Evolutionary conservation across 163 green algal species (phyloP), one percentile per base, ranked within the genome.

Genomic region (Smithsoniella earleae): DNA sequence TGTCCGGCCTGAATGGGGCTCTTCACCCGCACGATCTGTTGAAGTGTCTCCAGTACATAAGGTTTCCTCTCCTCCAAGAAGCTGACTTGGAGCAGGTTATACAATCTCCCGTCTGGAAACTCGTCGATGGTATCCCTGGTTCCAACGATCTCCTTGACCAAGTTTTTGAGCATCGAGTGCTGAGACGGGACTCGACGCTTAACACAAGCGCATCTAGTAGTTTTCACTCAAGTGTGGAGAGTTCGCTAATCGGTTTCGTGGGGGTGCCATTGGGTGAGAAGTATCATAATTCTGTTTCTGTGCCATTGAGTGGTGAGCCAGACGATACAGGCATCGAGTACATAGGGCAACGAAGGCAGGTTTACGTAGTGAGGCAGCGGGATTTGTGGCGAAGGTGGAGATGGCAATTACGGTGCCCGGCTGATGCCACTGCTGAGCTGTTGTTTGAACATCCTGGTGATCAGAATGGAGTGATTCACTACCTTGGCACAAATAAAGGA

Each of bases 341-440:
- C n/a, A n/a, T n/a, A n/a, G n/a, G 40, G 10, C 40, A 49, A 13
- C 40, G 40, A 49, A 49, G 40, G 40, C 10, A 49, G 40, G 10
- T 13, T 13, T 13, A 13, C 40, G 40, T 49, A 13, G 40, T 49
- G 40, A 10, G 13, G 58, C 58, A 16, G 58, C 58, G 43, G 6
- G 58, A 69, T 16, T 31, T 69, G 25, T 38, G 58, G 25, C 58
- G 58, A 8, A 69, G 31, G 58, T 69, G 58, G 58, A 30, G 43
- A 33, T 31, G 43, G 18, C 58, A 69, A 33, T n/a, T 30, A 5
- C 58, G 58, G 27, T 5, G 27, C 4, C 58, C 58, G 16, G 58
- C 58, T 31, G 16, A 69, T 34, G 58, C 25, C 5, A 16, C 22
- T 1, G 52, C 25, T 5, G 58, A 69, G 58, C 58, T 69, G 58